Conservation (phyloP, 352 stramenopile genomes). For the Lagenidium giganteum region DNA sequence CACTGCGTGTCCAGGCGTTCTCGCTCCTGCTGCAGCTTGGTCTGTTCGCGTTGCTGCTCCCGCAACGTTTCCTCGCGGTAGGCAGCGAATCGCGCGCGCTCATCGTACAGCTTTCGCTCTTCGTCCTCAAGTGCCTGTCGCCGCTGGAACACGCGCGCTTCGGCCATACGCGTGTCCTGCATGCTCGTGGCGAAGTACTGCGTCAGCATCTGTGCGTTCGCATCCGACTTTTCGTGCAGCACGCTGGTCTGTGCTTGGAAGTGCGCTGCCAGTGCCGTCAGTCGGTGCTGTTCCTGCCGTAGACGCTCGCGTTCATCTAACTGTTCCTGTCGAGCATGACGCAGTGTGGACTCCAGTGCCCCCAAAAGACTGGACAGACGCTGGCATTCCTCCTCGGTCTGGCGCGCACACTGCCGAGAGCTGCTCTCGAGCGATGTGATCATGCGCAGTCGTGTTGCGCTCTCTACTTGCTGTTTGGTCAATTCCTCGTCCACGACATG, state of each 20-base stretch:
- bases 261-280: slow-evolving; percentile 51
- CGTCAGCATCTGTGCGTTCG: slow-evolving; percentile 34
- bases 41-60: slow-evolving; percentile 27
- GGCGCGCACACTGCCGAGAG: slow-evolving; percentile 42
- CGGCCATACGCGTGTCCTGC: slow-evolving; percentile 39
- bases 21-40: slow-evolving; percentile 23
- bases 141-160: slow-evolving; percentile 32
- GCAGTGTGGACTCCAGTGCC: slow-evolving; percentile 45
- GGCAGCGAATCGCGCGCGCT: slow-evolving; percentile 38
- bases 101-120: slow-evolving; percentile 43
- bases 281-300: slow-evolving; percentile 55
- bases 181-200: slow-evolving; percentile 28
- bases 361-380: slow-evolving; percentile 42
- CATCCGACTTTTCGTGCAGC: slow-evolving; percentile 43
- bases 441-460: slow-evolving; percentile 47
- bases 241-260: slow-evolving; percentile 59
- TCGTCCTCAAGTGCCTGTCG: slow-evolving; percentile 34
- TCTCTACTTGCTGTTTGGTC: slow-evolving; percentile 35
- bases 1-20: slow-evolving; percentile 27
- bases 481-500: slow-evolving; percentile 33
- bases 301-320: slow-evolving; percentile 74
- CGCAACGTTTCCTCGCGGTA: slow-evolving; percentile 39
- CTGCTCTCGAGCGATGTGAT: slow-evolving; percentile 55
- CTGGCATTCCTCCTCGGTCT: slow-evolving; percentile 56
- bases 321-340: slow-evolving; percentile 45